Conservation (phyloP, 2,329 filamentous ascomycete genomes). For the Macrophomina phaseolina region DNA sequence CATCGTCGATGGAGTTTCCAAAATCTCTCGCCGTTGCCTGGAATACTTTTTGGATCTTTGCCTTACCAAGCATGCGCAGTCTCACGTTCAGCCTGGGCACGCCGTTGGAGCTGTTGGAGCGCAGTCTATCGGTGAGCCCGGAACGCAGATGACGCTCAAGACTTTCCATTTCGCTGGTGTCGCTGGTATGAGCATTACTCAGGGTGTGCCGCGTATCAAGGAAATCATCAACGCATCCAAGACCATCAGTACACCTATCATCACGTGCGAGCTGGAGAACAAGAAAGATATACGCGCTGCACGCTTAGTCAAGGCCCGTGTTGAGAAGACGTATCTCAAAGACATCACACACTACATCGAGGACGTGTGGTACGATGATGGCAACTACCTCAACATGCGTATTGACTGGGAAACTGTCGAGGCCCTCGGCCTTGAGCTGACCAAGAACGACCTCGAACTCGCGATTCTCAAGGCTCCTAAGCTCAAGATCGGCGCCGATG, state of each 20-base stretch:
- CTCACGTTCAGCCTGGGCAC: slow-evolving; percentile 91
- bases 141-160: slow-evolving; percentile 98
- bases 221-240: slow-evolving; percentile 99
- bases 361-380: slow-evolving; percentile 82
- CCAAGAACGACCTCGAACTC: slow-evolving; percentile 71
- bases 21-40: slow-evolving; percentile 78
- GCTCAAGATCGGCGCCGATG: slow-evolving; percentile 72
- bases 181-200: slow-evolving; percentile 98
- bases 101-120: slow-evolving; percentile 95
- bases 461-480: slow-evolving; percentile 84
- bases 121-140: slow-evolving; percentile 96
- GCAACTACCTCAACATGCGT: slow-evolving; percentile 78
- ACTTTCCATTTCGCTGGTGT: slow-evolving; percentile 99
- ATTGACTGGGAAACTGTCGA: slow-evolving; percentile 81
- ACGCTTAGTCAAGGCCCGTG: slow-evolving; percentile 88
- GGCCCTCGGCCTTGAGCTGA: slow-evolving; percentile 81
- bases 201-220: slow-evolving; percentile 99
- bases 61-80: slow-evolving; percentile 86
- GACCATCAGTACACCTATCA: slow-evolving; percentile 90
- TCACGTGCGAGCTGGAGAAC: slow-evolving; percentile 83
- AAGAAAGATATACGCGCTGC: slow-evolving; percentile 76
- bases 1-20: slow-evolving; percentile 71
- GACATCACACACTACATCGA: slow-evolving; percentile 83
- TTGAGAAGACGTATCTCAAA: slow-evolving; percentile 90
- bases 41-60: slow-evolving; percentile 79